phyloP scores from a whole-genome alignment of 2,329 filamentous ascomycete species.

The Mycosphaerella sp. region DNA sequence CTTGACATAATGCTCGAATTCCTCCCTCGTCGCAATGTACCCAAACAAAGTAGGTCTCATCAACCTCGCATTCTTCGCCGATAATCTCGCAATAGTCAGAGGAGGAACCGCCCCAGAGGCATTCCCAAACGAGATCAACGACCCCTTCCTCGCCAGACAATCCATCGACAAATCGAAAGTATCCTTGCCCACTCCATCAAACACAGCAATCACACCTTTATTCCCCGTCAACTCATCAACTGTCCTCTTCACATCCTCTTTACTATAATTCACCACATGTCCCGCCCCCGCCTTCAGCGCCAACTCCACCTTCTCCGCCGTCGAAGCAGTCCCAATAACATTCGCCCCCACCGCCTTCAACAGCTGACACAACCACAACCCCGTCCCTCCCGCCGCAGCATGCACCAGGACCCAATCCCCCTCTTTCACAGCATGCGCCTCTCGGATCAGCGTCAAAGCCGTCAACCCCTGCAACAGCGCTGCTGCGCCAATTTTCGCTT shows the following conservation, averaged over 20 bases:
- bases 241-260: constrained; percentile 52
- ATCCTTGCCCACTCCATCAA: constrained; percentile 77
- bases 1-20: constrained; percentile 62
- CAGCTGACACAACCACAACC: constrained; percentile 68
- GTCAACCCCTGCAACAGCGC: constrained; percentile 76
- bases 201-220: constrained; percentile 68
- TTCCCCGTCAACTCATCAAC: constrained; percentile 66
- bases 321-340: constrained; percentile 73
- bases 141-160: constrained; percentile 69
- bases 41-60: constrained; percentile 66
- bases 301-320: constrained; percentile 63
- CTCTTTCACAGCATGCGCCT: constrained; percentile 63
- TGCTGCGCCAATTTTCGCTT: constrained; percentile 59
- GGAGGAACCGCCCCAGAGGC: constrained; percentile 74
- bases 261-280: constrained; percentile 63
- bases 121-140: constrained; percentile 73
- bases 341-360: constrained; percentile 65
- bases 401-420: constrained; percentile 81
- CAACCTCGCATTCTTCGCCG: constrained; percentile 70
- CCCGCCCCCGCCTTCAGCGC: constrained; percentile 66
- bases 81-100: constrained; percentile 54
- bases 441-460: constrained; percentile 69
- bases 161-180: constrained; percentile 78
- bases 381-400: constrained; percentile 78
- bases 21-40: constrained; percentile 64